Base-by-base conservation (phyloP, 2,329 filamentous ascomycete species). In the Pyrenochaeta sp. region DNA sequence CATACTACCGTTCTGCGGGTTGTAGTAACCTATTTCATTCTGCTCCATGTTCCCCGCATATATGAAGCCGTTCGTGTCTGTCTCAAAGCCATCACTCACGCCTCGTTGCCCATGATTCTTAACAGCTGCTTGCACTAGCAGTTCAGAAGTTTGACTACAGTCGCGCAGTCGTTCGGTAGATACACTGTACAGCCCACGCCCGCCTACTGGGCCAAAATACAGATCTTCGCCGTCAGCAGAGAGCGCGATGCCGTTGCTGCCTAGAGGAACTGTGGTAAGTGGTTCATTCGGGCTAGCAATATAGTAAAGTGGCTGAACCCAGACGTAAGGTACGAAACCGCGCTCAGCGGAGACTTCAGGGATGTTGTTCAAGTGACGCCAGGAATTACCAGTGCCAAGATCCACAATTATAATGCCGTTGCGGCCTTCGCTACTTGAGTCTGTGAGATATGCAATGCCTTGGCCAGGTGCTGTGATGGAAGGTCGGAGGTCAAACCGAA, bases 401-500 rank as follows among this genome's bases (percentile, higher is more conserved):
- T 84, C 82, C 29, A 81, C 82, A 12, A 81, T 69, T 45, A 84
- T 71, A 48, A 84, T 77, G 3, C 77, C 82, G 48, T 66, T 66
- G 81, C 78, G 77, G 32, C 82, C 81, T 64, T 82, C 79, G 39
- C 65, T 63, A 40, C 74, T 79, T 30, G 77, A 80, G 59, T 85
- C 82, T 20, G 81, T 83, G 61, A 84, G 83, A 64, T 85, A 85
- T 0, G 81, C 81, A 12, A 83, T 62, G 15, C 82, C 82, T 23
- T 77, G 58, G 2, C 81, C 80, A 2, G 74, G 73, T 12, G 68
- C 55, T 0, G 78, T 79, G 6, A 81, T 30, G 15, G 66, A 63
- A 2, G 77, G 45, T 12, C 77, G 75, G n/a, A 83, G 73, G 58
- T 85, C 82, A 67, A 85, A 81, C 44, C 82, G 79, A 7, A 84